phyloP scores from a whole-genome alignment of 805 yeast species.

The Candida verbasci region DNA sequence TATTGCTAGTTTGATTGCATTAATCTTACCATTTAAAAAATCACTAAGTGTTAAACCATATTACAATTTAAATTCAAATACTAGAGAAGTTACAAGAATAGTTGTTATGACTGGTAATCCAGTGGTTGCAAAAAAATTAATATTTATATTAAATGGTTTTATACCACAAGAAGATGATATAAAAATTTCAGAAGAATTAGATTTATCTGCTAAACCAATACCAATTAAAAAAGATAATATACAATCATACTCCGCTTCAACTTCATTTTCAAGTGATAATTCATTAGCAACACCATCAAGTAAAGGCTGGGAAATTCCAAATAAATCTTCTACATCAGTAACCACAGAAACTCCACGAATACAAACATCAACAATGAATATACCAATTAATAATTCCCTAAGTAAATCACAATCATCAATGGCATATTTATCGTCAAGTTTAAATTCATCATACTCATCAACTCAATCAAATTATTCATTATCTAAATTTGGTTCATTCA shows the following conservation, averaged over 20 bases:
- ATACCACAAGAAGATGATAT: conserved; percentile 22
- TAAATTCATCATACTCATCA: conserved; percentile 33
- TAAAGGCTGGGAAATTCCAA: conserved; percentile 48
- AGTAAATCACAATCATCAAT: conserved; percentile 23
- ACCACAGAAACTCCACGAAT: conserved; percentile 9
- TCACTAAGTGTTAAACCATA: conserved; percentile 33
- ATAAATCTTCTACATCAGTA: conserved; percentile 25
- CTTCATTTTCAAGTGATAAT: conserved; percentile 19
- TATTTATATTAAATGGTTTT: conserved; percentile 50
- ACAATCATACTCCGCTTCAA: not conserved
- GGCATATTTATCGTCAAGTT: conserved; percentile 39
- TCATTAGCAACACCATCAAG: conserved; percentile 25
- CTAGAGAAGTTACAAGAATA: conserved; percentile 39
- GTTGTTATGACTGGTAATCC: conserved; percentile 58
- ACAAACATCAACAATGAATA: conserved; percentile 9
- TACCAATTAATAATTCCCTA: conserved; percentile 8
- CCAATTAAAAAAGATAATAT: not conserved
- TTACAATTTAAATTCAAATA: conserved; percentile 15
- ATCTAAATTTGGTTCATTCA: conserved; percentile 37
- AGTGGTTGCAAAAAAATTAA: conserved; percentile 54
- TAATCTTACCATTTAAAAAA: conserved; percentile 38
- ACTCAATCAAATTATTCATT: conserved; percentile 38
- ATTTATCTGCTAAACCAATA: not conserved
- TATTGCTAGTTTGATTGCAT: conserved; percentile 43
- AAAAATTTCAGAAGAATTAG: not conserved